Evolutionary conservation across 768 basidiomycete genomes (phyloP), one percentile per base, ranked within the genome.

Genomic region (Leucosporidium yakuticum): DNA sequence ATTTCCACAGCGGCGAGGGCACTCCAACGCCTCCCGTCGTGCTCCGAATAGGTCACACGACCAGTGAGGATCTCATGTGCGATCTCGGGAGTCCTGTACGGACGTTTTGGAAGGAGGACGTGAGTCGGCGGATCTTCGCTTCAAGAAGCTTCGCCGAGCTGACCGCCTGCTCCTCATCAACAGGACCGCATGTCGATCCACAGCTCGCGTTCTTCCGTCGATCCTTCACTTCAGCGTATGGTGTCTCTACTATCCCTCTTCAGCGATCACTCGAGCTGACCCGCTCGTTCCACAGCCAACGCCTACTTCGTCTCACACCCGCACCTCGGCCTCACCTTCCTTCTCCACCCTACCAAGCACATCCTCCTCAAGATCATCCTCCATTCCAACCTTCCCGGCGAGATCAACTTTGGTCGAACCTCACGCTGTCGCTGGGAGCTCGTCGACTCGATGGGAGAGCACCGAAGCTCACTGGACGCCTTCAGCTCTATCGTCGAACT

Each of bases 41-140:
- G 4, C 73, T 81, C 17, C 20, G 54, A 7, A 59, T 81, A 2
- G 74, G 76, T n/a, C 36, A 73, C 27, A 80, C 79, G 27, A 78
- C 77, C 4, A 59, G 71, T n/a, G 79, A 80, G 57, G 79, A 80
- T 60, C 57, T 81, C 9, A 69, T 78, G 17, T 74, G 78, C 50
- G 77, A 79, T 31, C 74, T 81, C 1, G 79, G 80, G 0, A 63
- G 76, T 15, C 79, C 80, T 1, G 51, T 77, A 0, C 70, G 79
- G 21, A 74, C 74, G 47, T 79, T 74, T 63, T 79, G 75, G 75
- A 80, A 80, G 65, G 78, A 80, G 51, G 80, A 80, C 63, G 76
- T 73, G 62, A 36, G 71, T 65, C 39, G 14, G 11, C 39, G 39
- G 14, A 15, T 8, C 17, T 1, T 15, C 15, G 0, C 15, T 23